Evolutionary conservation across 2,329 filamentous ascomycete genomes (phyloP).

Genomic region (Polychaeton citri): DNA sequence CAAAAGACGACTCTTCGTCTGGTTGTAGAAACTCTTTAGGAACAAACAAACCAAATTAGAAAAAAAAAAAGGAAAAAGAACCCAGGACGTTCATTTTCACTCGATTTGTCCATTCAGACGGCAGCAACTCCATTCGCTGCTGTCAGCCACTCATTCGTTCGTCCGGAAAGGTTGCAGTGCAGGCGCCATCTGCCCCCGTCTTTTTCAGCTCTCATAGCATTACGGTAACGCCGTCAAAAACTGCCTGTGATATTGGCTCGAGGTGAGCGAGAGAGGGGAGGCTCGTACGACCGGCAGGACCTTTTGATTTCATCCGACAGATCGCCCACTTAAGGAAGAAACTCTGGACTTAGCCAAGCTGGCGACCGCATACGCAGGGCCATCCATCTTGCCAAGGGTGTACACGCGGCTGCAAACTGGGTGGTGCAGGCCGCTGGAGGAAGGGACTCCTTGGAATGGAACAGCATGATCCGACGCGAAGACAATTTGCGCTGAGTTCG

Average conservation of each 20-base stretch:
- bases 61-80: too few relatives aligned
- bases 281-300: not conserved
- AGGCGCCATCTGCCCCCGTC: too few relatives aligned
- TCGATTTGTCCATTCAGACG: too few relatives aligned
- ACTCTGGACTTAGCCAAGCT: conserved; percentile 4
- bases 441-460: conserved; percentile 17
- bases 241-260: too few relatives aligned
- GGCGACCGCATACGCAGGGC: conserved; percentile 16
- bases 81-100: too few relatives aligned
- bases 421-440: conserved; percentile 5
- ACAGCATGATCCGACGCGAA: conserved; percentile 21
- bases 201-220: not conserved
- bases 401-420: not conserved
- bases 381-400: not conserved
- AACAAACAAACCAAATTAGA: too few relatives aligned
- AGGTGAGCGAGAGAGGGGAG: too few relatives aligned
- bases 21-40: too few relatives aligned
- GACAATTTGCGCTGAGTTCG: conserved; percentile 19
- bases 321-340: not conserved
- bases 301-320: not conserved
- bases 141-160: too few relatives aligned
- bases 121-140: too few relatives aligned
- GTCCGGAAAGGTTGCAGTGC: too few relatives aligned
- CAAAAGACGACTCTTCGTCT: too few relatives aligned
- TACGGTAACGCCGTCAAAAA: not conserved